Evolutionary conservation across 2,329 filamentous ascomycete genomes (phyloP), one percentile per base, ranked within the genome.

Genomic region (Penicillium concentricum): DNA sequence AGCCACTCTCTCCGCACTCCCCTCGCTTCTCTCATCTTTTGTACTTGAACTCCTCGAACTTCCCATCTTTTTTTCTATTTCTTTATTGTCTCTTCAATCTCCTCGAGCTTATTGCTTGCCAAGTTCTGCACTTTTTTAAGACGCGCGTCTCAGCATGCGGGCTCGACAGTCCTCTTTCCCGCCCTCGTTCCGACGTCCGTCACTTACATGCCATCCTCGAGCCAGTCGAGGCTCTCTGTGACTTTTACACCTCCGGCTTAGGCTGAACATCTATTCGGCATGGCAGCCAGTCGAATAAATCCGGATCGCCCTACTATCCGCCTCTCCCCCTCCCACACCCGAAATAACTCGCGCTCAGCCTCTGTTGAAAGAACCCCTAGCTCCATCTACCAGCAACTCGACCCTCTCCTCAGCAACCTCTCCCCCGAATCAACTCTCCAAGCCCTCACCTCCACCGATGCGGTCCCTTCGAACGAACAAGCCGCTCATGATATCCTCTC

Each of bases 371-470:
- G 74, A 57, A 72, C 65, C 55, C 63, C 68, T 18, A 64, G 69
- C 18, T 72, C 75, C 15, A 63, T 72, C 43, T 72, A 73, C 47
- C 67, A 74, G 56, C 71, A 76, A 38, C 65, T 76, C 38, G 78
- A 81, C 52, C 79, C 78, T 52, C 69, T 84, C 9, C 76, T 84
- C 41, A 77, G 77, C 56, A 80, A 80, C 54, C 73, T 84, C 0
- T 83, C 82, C 13, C 81, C 82, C 8, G 78, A 82, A 57, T 77
- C 79, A 18, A 84, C 82, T 6, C 68, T 84, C 13, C 72, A 77
- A 58, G 81, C 81, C 26, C 78, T 84, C 30, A 73, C 76, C 37
- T 72, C 73, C 1, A 76, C 74, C 28, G 71, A 78, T 44, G 74
- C 72, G 0, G 72, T 79, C 5, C 70, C 72, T 8, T 70, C 68